These are phyloP conservation scores for Phytophthora agathidicida DNA, from an alignment of 352 stramenopile genomes.

Conservation along the genomic window DNA sequence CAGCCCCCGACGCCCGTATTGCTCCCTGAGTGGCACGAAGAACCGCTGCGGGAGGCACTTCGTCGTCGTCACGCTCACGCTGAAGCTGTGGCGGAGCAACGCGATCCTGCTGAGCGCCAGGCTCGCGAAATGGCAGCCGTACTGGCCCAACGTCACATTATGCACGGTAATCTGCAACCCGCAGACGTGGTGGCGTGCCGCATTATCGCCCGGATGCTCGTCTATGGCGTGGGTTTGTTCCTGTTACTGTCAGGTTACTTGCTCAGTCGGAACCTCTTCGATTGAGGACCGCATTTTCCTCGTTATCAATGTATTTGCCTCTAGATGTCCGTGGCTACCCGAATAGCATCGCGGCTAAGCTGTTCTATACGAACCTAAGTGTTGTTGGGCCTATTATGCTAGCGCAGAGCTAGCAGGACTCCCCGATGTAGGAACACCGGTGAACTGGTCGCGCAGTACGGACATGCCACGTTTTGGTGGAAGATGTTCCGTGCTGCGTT, in stretches of 20 bases:
- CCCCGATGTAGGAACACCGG: too few relatives aligned
- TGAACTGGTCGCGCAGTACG: too few relatives aligned
- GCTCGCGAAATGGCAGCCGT: constrained; percentile 57
- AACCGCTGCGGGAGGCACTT: constrained; percentile 53
- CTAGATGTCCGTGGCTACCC: too few relatives aligned
- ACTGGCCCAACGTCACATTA: constrained; percentile 48
- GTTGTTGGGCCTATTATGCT: too few relatives aligned
- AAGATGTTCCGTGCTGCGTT: too few relatives aligned
- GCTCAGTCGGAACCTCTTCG: constrained; percentile 31
- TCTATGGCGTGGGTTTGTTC: constrained; percentile 44
- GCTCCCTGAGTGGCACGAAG: constrained; percentile 67
- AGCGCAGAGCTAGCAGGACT: too few relatives aligned
- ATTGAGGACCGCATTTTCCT: constrained; percentile 18
- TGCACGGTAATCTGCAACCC: constrained; percentile 44
- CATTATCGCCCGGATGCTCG: constrained; percentile 54
- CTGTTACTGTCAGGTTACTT: constrained; percentile 42
- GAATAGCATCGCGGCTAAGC: too few relatives aligned
- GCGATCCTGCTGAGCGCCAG: constrained; percentile 48
- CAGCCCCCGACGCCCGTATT: constrained; percentile 31
- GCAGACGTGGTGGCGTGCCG: constrained; percentile 50
- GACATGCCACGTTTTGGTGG: too few relatives aligned
- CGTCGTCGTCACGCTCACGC: constrained; percentile 56
- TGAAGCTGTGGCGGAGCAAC: constrained; percentile 29
- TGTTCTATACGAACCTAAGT: too few relatives aligned
- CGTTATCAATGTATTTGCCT: constrained; percentile 4